phyloP scores from a whole-genome alignment of 2,329 filamentous ascomycete genomes.

The Alternaria triticina region DNA sequence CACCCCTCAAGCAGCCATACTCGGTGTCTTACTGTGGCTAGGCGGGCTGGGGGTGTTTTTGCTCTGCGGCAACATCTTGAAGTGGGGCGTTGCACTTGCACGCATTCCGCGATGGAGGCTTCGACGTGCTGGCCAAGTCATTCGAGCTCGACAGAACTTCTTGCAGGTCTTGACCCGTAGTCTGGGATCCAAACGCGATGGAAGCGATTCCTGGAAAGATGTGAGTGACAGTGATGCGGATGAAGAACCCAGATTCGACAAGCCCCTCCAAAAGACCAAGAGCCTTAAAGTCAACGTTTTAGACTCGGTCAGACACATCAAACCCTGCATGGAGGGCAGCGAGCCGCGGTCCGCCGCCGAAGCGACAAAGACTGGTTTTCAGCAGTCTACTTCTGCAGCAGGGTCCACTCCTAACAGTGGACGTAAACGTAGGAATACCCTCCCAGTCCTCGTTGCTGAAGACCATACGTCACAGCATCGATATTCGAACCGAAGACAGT shows the following conservation, averaged over 20 bases:
- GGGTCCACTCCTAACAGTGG: slow-evolving; percentile 4
- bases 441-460: slow-evolving; percentile 35
- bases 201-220: slow-evolving; percentile 22
- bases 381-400: slow-evolving; percentile 6
- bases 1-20: slow-evolving; percentile 61
- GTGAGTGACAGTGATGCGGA: slow-evolving; percentile 55
- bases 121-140: slow-evolving; percentile 60
- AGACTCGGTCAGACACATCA: slow-evolving; percentile 23
- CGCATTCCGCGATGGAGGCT: slow-evolving; percentile 93
- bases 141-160: slow-evolving; percentile 52
- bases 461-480: slow-evolving; percentile 28
- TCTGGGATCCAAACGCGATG: slow-evolving; percentile 33
- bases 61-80: slow-evolving; percentile 74
- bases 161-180: slow-evolving; percentile 50
- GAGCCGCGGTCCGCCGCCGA: slow-evolving; percentile 43
- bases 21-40: slow-evolving; percentile 55
- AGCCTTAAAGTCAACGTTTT: slow-evolving; percentile 39
- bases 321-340: slow-evolving; percentile 12
- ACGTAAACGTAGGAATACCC: slow-evolving; percentile 43
- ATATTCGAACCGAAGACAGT: slow-evolving; percentile 33
- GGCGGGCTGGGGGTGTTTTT: slow-evolving; percentile 79
- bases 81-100: slow-evolving; percentile 84
- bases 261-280: slow-evolving; percentile 31
- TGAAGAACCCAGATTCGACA: slow-evolving; percentile 40
- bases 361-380: slow-evolving; percentile 24